Evolutionary conservation across 306 rosid genomes (phyloP), one percentile per base, ranked within the genome.

Genomic region (Vicia villosa): DNA sequence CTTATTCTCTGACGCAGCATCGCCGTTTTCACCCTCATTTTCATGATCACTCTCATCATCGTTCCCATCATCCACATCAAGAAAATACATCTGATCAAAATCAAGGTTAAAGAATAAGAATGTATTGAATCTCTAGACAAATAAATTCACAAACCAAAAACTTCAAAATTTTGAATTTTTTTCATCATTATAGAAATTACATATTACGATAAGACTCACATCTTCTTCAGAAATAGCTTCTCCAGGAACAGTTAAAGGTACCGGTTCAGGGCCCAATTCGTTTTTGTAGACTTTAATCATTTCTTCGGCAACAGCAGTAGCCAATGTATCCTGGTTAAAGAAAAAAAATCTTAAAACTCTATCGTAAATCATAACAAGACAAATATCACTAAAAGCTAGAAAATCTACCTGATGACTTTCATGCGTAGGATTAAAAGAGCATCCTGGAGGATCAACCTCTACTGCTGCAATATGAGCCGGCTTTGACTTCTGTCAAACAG

Each of bases 201-300:
- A 46, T 46, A 15, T 46, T 15, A 16, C 54, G 45, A 77, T 68
- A 40, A 58, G 21, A 79, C 96, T 79, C 84, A 84, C 99, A 37
- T 95, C 99, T 85, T 94, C 99, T 74, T 91, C 96, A 16, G 82
- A 63, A 73, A 91, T 63, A 74, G 70, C 73, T 79, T 91, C 89
- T 60, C 97, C 96, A 3, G 86, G 74, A 79, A 95, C 95, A 55
- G 88, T 86, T 70, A 95, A 78, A 37, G 97, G 99, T 65, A 94
- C 95, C 4, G 97, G 97, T 69, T 83, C 67, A 75, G 99, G 96
- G 30, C 92, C 97, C 84, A 95, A 74, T 81, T 95, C 99, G n/a
- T 86, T 80, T 73, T 77, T 83, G 80, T 88, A 95, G 56, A 95
- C 79, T 68, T 95, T 95, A 79, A 83, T 91, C 97, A 91, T 91